These are phyloP conservation scores for Nakataea oryzae DNA, from an alignment of 2,329 filamentous ascomycete species.

Conservation along the genomic window DNA sequence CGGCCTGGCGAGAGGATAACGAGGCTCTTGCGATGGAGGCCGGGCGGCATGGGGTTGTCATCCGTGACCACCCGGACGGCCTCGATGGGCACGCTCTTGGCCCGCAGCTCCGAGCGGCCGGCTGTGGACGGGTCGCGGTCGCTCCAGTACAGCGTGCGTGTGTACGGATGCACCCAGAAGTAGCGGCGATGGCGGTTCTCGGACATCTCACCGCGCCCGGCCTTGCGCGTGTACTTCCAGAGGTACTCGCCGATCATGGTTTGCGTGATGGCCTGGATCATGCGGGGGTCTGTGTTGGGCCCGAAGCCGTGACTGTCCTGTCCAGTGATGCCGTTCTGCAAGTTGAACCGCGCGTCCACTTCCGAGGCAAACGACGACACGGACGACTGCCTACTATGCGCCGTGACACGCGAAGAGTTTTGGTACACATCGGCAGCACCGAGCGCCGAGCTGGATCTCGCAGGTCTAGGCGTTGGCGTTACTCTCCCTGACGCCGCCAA, in stretches of 20 bases:
- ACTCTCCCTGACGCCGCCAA: slow-evolving; percentile 30
- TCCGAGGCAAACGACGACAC: slow-evolving; percentile 94
- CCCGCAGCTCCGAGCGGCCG: slow-evolving; percentile 61
- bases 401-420: slow-evolving; percentile 31
- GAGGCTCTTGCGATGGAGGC: slow-evolving; percentile 87
- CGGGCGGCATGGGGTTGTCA: slow-evolving; percentile 90
- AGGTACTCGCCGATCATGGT: slow-evolving; percentile 99
- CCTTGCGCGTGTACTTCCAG: slow-evolving; percentile 97
- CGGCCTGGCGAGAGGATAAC: slow-evolving; percentile 83
- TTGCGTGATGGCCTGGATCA: slow-evolving; percentile 98
- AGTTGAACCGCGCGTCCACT: slow-evolving; percentile 82
- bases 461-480: slow-evolving; percentile 45
- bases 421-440: slow-evolving; percentile 33
- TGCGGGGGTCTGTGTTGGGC: slow-evolving; percentile 77
- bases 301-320: slow-evolving; percentile 50
- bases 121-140: slow-evolving; percentile 74
- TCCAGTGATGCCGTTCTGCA: slow-evolving; percentile 43
- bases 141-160: slow-evolving; percentile 93
- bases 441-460: slow-evolving; percentile 29
- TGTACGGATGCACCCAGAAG: slow-evolving; percentile 99
- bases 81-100: slow-evolving; percentile 90
- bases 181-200: slow-evolving; percentile 86
- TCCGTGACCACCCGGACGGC: slow-evolving; percentile 86
- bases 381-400: slow-evolving; percentile 60
- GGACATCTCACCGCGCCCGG: slow-evolving; percentile 81